Evolutionary conservation across 2,329 filamentous ascomycete species (phyloP).

Genomic region (Mollisia scopiformis): DNA sequence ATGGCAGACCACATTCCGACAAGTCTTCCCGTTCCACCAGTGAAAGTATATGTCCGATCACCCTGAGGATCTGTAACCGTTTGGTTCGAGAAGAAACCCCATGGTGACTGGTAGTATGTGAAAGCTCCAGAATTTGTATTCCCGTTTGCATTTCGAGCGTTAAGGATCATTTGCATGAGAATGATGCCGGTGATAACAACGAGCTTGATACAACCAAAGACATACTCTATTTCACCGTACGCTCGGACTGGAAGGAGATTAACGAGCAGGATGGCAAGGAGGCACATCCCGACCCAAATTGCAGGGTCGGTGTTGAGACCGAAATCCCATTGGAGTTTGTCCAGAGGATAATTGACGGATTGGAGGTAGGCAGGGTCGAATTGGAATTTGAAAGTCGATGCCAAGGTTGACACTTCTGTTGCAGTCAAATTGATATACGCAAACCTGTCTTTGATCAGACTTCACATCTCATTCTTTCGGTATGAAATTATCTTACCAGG

Average conservation of each 20-base stretch:
- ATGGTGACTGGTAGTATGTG: constrained; percentile 10
- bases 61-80: constrained; percentile 22
- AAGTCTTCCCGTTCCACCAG: constrained; percentile 37
- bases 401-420: constrained; percentile 42
- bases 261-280: constrained; percentile 37
- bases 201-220: constrained; percentile 64
- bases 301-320: constrained; percentile 37
- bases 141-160: not conserved
- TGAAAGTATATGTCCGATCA: constrained; percentile 16
- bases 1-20: constrained; percentile 45
- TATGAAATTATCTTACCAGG: constrained; percentile 38
- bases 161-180: constrained; percentile 48
- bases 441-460: constrained; percentile 4
- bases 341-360: constrained; percentile 38
- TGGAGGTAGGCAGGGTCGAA: constrained; percentile 38
- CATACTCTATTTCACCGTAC: constrained; percentile 65
- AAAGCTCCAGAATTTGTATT: constrained; percentile 1
- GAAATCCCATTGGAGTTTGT: constrained; percentile 34
- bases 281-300: constrained; percentile 41
- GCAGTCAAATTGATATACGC: constrained; percentile 14
- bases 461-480: not conserved
- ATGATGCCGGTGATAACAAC: constrained; percentile 60
- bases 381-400: constrained; percentile 45
- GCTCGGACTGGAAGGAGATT: constrained; percentile 41
- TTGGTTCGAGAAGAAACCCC: constrained; percentile 12